Base-by-base conservation (phyloP, 148 eudicot genomes). In the Arbutus unedo region DNA sequence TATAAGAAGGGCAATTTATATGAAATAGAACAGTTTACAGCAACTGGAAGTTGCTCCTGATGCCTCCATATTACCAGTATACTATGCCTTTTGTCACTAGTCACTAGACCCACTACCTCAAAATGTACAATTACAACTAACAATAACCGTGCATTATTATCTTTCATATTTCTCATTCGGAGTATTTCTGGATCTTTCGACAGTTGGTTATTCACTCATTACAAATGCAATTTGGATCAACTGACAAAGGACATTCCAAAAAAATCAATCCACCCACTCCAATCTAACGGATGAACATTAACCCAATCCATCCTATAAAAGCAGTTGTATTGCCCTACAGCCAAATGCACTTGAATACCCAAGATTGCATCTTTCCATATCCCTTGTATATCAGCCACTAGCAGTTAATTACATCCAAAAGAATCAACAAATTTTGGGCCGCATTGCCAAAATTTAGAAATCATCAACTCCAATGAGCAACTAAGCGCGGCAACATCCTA, bases 281-380 rank as follows among this genome's bases (percentile, higher is more conserved):
- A 79, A 23, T 51, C 56, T 4, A 3, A 25, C 15, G 0, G 18
- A 47, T 44, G 2, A 79, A 62, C 19, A 8, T 79, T 79, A 48
- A 45, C 16, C 43, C 81, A 11, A 13, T 47, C 18, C 18, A 79
- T 21, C 43, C 6, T 45, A 23, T 23, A 47, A 47, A 57, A 6
- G 31, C 41, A 79, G 51, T 60, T 2, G 10, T 3, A 19, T 47
- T 21, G 72, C 8, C 38, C 44, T 5, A 10, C 44, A 79, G 47
- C 45, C 38, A 49, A 5, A 23, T 50, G 43, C 66, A 59, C 10
- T 19, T 6, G 2, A 66, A 66, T 23, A 25, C 41, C 44, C 71
- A 66, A 64, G 70, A 9, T 23, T 10, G 43, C 70, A 64, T 64
- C 70, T 64, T 64, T 64, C 70, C 70, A 38, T 64, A 64, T 60